phyloP scores from a whole-genome alignment of 805 yeast species.

The Ogataea populi-albae region DNA sequence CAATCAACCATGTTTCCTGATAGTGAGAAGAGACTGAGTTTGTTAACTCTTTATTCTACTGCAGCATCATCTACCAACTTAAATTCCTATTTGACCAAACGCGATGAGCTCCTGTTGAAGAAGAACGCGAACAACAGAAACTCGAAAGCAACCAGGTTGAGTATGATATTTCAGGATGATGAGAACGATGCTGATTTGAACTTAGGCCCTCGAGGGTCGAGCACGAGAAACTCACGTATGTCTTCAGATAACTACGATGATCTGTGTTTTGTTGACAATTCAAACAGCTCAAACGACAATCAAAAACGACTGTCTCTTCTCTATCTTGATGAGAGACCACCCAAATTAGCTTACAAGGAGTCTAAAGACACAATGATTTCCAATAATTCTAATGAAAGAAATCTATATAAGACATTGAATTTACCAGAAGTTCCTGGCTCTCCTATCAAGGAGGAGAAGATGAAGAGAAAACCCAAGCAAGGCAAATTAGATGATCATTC shows the following conservation, averaged over 20 bases:
- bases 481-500: slow-evolving; percentile 25
- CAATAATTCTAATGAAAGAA: slow-evolving; percentile 33
- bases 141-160: slow-evolving; percentile 26
- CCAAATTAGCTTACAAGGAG: slow-evolving; percentile 24
- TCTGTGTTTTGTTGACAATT: slow-evolving; percentile 33
- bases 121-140: slow-evolving; percentile 12
- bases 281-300: slow-evolving; percentile 20
- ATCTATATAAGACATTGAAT: slow-evolving; percentile 44
- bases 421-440: slow-evolving; percentile 47
- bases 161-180: slow-evolving; percentile 29
- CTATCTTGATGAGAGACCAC: slow-evolving; percentile 17
- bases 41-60: slow-evolving; percentile 69
- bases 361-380: slow-evolving; percentile 44
- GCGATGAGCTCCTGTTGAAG: background rate
- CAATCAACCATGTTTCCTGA: slow-evolving; percentile 60
- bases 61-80: slow-evolving; percentile 1
- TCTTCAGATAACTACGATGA: slow-evolving; percentile 25
- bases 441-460: slow-evolving; percentile 31
- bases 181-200: slow-evolving; percentile 25
- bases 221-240: slow-evolving; percentile 3
- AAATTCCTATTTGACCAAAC: background rate
- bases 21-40: slow-evolving; percentile 65
- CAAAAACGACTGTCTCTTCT: slow-evolving; percentile 32
- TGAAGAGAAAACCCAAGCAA: slow-evolving; percentile 18
- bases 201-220: slow-evolving; percentile 6